Base-by-base conservation (phyloP, 1,139 yeast species). In the Sugiyamaella pinicola region DNA sequence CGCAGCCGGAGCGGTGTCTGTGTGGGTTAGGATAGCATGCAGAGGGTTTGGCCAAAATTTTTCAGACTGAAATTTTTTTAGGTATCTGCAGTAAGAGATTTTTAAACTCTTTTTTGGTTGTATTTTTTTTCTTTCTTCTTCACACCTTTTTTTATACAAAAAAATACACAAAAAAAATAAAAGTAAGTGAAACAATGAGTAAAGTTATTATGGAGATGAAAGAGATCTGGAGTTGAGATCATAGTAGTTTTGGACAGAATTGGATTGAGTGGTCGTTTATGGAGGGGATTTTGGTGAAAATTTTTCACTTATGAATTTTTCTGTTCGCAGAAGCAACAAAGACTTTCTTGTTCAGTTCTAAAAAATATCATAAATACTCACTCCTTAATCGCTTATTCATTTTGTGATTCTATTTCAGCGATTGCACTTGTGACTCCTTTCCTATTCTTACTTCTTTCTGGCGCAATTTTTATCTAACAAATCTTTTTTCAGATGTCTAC, bases 401-500 rank as follows among this genome's bases (percentile, higher is more conserved):
- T n/a, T n/a, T n/a, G n/a, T n/a, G n/a, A n/a, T n/a, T n/a, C n/a
- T n/a, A n/a, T n/a, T n/a, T n/a, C n/a, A n/a, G n/a, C n/a, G n/a
- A n/a, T n/a, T n/a, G n/a, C n/a, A 13, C 38, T 34, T 34, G 8
- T 13, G 9, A 8, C 26, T 43, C n/a, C 17, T 18, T 19, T 29
- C 7, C 29, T 34, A 10, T 33, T 19, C 18, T 19, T 4, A 22
- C 17, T 6, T 9, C 13, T 3, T 22, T 21, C 19, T n/a, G n/a
- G n/a, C n/a, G n/a, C n/a, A n/a, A n/a, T 7, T n/a, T 26, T 26
- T 10, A 26, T 26, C 31, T 26, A 26, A 26, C 31, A 26, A 4
- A n/a, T 24, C 28, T 6, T 31, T 29, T 31, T 13, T 6, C 21
- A 52, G 55, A 59, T 61, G 65, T 50, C 64, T 53, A 53, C 63